phyloP scores from a whole-genome alignment of 2,329 filamentous ascomycete genomes.

The Pseudogymnoascus sp. region DNA sequence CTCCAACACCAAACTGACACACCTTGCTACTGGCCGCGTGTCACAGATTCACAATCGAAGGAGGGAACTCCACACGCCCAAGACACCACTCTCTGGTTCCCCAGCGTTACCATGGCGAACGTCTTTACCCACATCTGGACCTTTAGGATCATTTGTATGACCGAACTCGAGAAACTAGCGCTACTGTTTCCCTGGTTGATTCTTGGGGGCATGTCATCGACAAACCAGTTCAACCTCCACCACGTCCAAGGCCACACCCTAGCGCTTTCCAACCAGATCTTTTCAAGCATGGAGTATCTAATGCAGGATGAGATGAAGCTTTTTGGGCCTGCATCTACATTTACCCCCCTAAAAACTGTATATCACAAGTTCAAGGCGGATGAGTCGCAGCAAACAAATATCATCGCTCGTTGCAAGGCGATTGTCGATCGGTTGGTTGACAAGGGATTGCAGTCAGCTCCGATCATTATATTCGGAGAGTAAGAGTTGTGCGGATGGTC shows the following conservation, averaged over 20 bases:
- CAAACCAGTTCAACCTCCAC: constrained; percentile 1
- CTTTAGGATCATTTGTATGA: constrained; percentile 31
- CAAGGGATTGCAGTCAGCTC: not conserved
- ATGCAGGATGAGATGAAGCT: constrained; percentile 33
- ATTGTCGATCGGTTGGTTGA: not conserved
- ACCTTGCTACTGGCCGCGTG: not conserved
- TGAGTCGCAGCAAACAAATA: not conserved
- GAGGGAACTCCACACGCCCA: not conserved
- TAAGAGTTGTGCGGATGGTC: not conserved
- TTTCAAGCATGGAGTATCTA: constrained; percentile 32
- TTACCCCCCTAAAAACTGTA: not conserved
- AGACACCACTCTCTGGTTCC: constrained; percentile 25
- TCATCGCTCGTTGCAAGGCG: not conserved
- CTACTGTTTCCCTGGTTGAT: not conserved
- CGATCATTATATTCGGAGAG: not conserved
- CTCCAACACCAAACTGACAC: not conserved
- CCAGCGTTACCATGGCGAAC: constrained; percentile 32
- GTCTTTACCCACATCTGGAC: constrained; percentile 33
- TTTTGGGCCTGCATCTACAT: constrained; percentile 31
- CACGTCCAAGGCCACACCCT: not conserved
- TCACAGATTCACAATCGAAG: not conserved
- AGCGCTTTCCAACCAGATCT: constrained; percentile 25
- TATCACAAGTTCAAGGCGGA: not conserved
- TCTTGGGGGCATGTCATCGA: not conserved
- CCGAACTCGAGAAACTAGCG: constrained; percentile 1